Percentiles rank a stretch among this genome's conserved stretches.
Evolutionary conservation across 192 early-diverging fungal species (phyloP).

Genomic region (Coemansia asiatica): DNA sequence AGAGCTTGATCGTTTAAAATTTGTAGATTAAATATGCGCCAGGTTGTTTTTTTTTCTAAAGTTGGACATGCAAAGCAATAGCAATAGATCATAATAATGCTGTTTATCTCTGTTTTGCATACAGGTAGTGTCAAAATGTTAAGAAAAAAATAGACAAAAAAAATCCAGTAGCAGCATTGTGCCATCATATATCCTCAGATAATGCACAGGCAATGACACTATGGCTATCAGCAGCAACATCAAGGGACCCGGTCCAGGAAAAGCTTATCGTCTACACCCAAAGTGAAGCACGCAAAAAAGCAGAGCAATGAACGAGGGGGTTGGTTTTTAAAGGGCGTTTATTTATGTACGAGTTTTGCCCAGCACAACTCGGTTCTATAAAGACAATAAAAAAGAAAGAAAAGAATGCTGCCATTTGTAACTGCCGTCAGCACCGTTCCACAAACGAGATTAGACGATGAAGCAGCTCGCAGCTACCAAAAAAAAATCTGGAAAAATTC

Average conservation of each 20-base stretch:
- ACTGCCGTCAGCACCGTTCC: background rate
- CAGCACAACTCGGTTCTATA: slow-evolving; percentile 4
- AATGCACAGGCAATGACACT: background rate
- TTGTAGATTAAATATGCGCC: no score
- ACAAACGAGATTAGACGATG: background rate
- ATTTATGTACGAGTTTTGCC: slow-evolving; percentile 2
- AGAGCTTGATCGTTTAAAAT: no score
- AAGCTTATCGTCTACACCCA: background rate
- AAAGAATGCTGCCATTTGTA: background rate
- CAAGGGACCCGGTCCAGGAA: slow-evolving; percentile 9
- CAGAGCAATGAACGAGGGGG: background rate
- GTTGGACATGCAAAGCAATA: no score
- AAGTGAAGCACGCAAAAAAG: background rate
- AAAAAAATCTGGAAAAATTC: background rate
- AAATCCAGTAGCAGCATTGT: background rate
- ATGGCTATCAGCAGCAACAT: background rate
- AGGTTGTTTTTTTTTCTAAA: no score
- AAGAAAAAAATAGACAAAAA: background rate
- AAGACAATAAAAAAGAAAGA: background rate
- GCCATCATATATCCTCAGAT: background rate
- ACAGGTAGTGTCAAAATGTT: background rate
- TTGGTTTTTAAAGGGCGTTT: background rate
- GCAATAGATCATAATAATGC: no score
- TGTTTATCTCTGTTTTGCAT: background rate
- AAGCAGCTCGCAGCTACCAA: background rate